Evolutionary conservation across 2,329 filamentous ascomycete species (phyloP).

Genomic region (Xylariales sp.): DNA sequence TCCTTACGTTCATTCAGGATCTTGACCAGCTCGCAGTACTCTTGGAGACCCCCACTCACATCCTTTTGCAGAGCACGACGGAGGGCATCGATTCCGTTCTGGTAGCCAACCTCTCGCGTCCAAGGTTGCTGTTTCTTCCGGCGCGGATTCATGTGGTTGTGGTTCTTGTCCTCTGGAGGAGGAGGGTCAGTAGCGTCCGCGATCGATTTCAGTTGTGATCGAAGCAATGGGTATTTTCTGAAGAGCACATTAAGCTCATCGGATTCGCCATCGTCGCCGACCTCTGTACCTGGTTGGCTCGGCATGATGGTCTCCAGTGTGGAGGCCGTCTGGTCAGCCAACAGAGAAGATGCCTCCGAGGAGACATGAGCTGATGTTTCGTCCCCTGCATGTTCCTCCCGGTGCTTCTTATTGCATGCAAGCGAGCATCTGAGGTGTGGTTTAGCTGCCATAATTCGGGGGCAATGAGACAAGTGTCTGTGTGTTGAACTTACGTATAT

Average conservation of each 20-base stretch:
- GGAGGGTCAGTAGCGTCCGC: constrained; percentile 25
- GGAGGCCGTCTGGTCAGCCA: too few relatives aligned
- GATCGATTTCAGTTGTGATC: constrained; percentile 20
- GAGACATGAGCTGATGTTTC: too few relatives aligned
- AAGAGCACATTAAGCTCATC: constrained; percentile 14
- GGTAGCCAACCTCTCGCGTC: constrained; percentile 54
- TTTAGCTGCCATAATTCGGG: constrained; percentile 4
- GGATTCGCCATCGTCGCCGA: background rate
- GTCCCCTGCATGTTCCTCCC: constrained; percentile 32
- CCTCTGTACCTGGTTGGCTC: background rate
- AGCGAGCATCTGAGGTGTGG: constrained; percentile 49
- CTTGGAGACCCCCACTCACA: constrained; percentile 54
- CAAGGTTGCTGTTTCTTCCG: constrained; percentile 40
- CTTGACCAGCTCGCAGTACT: constrained; percentile 56
- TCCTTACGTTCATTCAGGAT: constrained; percentile 29
- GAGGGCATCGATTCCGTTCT: constrained; percentile 50
- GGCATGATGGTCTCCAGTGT: too few relatives aligned
- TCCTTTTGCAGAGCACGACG: constrained; percentile 46
- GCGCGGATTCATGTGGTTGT: constrained; percentile 9
- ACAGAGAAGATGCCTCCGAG: too few relatives aligned
- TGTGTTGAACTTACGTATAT: constrained; percentile 46
- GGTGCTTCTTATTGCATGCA: constrained; percentile 47
- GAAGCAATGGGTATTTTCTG: constrained; percentile 22
- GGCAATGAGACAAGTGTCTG: background rate
- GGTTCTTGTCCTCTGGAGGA: constrained; percentile 1